Base-by-base conservation (phyloP, 352 stramenopile genomes). In the Aphanomyces invadans region DNA sequence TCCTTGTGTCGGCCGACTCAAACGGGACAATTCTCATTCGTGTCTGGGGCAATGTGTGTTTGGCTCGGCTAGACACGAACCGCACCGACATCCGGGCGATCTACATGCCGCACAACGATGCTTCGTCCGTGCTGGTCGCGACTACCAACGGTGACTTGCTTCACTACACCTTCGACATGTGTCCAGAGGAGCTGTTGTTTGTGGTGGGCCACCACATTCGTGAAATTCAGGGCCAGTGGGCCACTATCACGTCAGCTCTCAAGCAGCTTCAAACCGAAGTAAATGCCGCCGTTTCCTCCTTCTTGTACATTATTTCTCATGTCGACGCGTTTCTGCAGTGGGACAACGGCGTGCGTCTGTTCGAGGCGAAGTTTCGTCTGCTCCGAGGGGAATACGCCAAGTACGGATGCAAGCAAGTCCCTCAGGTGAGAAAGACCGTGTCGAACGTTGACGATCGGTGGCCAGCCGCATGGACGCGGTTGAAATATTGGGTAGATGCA, bases 221-320 rank as follows among this genome's bases (percentile, higher is more conserved):
- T 7, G 60, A 67, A 57, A 21, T 67, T 5, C 39, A 67, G 23
- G 11, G 12, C 10, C 46, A 59, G 11, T 51, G 48, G 21, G 21
- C 11, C 26, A 67, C 25, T 3, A 11, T 60, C 23, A 44, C 55
- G 3, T 45, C 46, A 1, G 33, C 60, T 4, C 26, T 67, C 17
- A 67, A 67, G 60, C 60, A 67, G 42, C 10, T 52, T 17, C 9
- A n/a, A 25, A 60, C 60, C 7, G 60, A 67, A 23, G 60, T 67
- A 39, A 12, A 25, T 17, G 29, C 2, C 4, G 4, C 44, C 33
- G 23, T 2, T 26, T 17, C 7, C n/a, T 31, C n/a, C n/a, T n/a
- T n/a, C n/a, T n/a, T n/a, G n/a, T n/a, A n/a, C n/a, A n/a, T n/a
- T n/a, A n/a, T n/a, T n/a, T n/a, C n/a, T n/a, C n/a, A n/a, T n/a